Evolutionary conservation across 495 filamentous ascomycete species (phyloP).

Genomic region (Xylaria cubensis): DNA sequence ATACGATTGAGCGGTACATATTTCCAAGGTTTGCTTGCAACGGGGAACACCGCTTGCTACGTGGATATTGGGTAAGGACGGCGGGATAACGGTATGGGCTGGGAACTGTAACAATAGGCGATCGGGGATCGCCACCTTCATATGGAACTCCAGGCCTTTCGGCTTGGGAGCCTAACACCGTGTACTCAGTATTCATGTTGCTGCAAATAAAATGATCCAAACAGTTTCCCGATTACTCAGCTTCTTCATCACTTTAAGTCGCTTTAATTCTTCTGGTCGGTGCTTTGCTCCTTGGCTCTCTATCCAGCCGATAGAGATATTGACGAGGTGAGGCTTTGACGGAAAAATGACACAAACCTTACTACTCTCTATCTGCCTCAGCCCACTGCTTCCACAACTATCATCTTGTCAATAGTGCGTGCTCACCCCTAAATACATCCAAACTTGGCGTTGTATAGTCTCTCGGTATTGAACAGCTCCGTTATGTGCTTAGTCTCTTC

Average conservation of each 20-base stretch:
- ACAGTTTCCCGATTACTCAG: not conserved
- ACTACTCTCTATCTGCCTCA: not conserved
- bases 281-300: not conserved
- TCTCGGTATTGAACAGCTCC: too few species aligned
- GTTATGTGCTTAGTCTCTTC: not conserved
- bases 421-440: not conserved
- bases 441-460: too few species aligned
- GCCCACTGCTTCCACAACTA: not conserved
- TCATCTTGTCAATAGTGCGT: not conserved
- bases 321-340: not conserved
- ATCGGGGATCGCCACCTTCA: not conserved
- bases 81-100: constrained; percentile 2
- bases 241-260: not conserved
- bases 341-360: not conserved
- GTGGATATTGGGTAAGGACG: not conserved
- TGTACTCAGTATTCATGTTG: not conserved
- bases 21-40: constrained; percentile 6
- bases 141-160: not conserved
- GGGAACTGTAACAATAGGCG: constrained; percentile 18
- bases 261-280: not conserved
- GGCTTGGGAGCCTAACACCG: not conserved
- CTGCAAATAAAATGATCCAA: not conserved
- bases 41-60: not conserved
- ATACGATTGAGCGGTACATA: not conserved
- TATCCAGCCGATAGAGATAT: not conserved